Percentiles rank a stretch among this genome's conserved stretches.
Evolutionary conservation across 78 protist genomes (phyloP).

Genomic region (Dictyostelium brefeldianum): DNA sequence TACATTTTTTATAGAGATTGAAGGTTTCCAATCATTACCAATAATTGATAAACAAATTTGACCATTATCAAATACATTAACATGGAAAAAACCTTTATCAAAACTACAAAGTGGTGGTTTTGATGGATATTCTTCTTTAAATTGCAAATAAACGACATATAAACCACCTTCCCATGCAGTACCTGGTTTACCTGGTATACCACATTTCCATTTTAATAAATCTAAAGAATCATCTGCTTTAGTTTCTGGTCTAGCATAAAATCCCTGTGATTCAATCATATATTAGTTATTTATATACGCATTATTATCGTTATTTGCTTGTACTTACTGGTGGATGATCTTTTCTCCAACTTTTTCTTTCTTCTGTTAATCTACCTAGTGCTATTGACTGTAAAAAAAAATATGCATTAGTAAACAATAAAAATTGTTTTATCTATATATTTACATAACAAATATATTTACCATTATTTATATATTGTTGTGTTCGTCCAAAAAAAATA

Average conservation of each 20-base stretch:
- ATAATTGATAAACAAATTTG: constrained; percentile 96
- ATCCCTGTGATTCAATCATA: constrained; percentile 77
- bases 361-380: constrained; percentile 88
- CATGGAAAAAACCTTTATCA: constrained; percentile 74
- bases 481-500: neutral
- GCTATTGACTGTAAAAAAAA: constrained; percentile 51
- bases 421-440: neutral
- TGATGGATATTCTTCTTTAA: constrained; percentile 95
- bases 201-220: constrained; percentile 90
- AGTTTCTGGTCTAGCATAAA: constrained; percentile 79
- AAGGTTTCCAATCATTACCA: constrained; percentile 97
- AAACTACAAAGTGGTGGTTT: constrained; percentile 93
- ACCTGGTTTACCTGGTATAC: constrained; percentile 93
- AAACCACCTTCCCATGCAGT: constrained; percentile 96
- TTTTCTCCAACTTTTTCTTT: constrained; percentile 93
- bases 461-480: neutral
- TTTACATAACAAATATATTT: neutral
- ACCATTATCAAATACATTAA: constrained; percentile 93
- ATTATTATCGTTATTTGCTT: no score
- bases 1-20: constrained; percentile 93
- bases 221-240: constrained; percentile 84
- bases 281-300: neutral
- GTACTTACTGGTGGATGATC: constrained; percentile 94
- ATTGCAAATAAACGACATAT: constrained; percentile 85
- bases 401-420: no score